Percentiles rank a stretch among this genome's conserved stretches.
phyloP scores from a whole-genome alignment of 1,284 basidiomycete genomes.

The Tilletia walkeri region DNA sequence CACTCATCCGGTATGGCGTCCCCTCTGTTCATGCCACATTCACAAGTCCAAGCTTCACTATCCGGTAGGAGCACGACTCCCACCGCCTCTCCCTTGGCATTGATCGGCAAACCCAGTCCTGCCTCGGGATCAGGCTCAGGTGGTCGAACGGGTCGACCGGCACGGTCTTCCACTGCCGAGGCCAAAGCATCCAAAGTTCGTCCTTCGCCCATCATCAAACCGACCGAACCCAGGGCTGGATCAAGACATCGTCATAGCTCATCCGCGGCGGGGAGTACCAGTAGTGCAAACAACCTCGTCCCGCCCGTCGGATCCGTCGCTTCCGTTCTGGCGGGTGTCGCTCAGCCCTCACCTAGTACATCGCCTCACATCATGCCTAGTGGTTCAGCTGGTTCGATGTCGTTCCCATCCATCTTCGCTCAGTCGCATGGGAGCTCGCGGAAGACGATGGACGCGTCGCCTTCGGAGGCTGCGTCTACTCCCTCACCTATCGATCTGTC shows the following conservation, averaged over 20 bases:
- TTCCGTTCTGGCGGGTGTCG: not conserved
- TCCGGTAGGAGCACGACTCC: constrained; percentile 29
- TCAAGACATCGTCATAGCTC: not conserved
- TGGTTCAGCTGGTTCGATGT: not conserved
- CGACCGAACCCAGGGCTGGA: constrained; percentile 22
- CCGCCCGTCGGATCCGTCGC: not conserved
- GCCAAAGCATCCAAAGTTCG: constrained; percentile 34
- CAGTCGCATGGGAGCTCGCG: constrained; percentile 9
- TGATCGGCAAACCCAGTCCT: constrained; percentile 31
- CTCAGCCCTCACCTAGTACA: not conserved
- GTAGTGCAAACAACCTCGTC: not conserved
- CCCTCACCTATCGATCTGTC: constrained; percentile 50
- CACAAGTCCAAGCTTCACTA: not conserved
- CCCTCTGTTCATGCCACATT: constrained; percentile 25
- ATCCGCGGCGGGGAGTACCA: not conserved
- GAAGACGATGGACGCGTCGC: constrained; percentile 36
- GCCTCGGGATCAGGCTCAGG: constrained; percentile 29
- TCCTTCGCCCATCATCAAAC: constrained; percentile 53
- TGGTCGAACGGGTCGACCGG: constrained; percentile 28
- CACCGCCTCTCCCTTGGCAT: constrained; percentile 37
- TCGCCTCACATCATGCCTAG: not conserved
- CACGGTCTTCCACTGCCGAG: not conserved
- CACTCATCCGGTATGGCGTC: constrained; percentile 22
- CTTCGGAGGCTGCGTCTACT: constrained; percentile 43
- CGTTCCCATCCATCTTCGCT: constrained; percentile 14